These are phyloP conservation scores for Colletotrichum sp. DNA, from an alignment of 2,329 filamentous ascomycete genomes.

Conservation along the genomic window DNA sequence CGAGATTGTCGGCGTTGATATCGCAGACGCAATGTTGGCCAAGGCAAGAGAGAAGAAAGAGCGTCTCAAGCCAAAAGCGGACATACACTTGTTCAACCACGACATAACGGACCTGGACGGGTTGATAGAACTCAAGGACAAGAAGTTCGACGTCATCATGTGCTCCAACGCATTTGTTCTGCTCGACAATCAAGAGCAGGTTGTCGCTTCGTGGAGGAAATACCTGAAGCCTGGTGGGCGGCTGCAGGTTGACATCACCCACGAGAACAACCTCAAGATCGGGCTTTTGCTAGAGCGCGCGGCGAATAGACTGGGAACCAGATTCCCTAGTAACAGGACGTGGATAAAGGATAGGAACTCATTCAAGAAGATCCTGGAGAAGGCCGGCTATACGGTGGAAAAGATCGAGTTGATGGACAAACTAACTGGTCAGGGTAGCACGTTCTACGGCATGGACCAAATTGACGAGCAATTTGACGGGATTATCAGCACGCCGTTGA, in stretches of 20 bases:
- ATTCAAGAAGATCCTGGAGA: conserved; percentile 30
- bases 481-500: conserved; percentile 25
- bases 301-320: conserved; percentile 24
- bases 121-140: conserved; percentile 22
- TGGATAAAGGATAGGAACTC: conserved; percentile 34
- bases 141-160: conserved; percentile 33
- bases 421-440: conserved; percentile 25
- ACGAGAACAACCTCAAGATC: conserved; percentile 31
- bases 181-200: conserved; percentile 27
- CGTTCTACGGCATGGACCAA: conserved; percentile 27
- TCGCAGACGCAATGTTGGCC: conserved; percentile 34
- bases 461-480: conserved; percentile 33
- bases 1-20: conserved; percentile 34
- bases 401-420: conserved; percentile 29
- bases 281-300: conserved; percentile 31
- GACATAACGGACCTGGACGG: conserved; percentile 30
- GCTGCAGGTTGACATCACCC: conserved; percentile 36
- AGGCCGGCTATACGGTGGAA: conserved; percentile 30
- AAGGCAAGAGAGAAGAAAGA: conserved; percentile 27
- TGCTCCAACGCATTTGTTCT: conserved; percentile 39
- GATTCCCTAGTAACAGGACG: conserved; percentile 30
- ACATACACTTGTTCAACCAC: conserved; percentile 25
- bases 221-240: conserved; percentile 31
- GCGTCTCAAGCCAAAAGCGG: conserved; percentile 21
- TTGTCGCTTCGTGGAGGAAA: conserved; percentile 31